Evolutionary conservation across 371 early-diverging fungal genomes (phyloP), one percentile per base, ranked within the genome.

Genomic region (Mortierella sp.): DNA sequence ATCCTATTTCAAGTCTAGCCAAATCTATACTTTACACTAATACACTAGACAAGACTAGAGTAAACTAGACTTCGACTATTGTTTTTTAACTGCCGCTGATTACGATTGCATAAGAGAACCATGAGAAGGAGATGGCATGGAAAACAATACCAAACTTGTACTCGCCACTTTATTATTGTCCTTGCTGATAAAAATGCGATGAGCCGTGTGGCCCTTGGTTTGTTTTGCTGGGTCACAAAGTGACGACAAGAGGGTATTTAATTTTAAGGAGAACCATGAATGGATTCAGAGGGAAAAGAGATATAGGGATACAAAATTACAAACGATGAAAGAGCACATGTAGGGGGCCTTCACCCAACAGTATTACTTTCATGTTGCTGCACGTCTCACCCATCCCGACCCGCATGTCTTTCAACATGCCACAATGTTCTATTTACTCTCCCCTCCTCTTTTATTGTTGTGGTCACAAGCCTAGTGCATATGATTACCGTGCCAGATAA

Each of bases 51-150:
- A 17, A 51, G 17, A 13, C 8, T 22, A 22, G 17, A 22, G 53
- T 40, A 40, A 9, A 45, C 45, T 45, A 45, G 15, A 45, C 9
- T 23, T 29, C 22, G 31, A 23, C 9, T 31, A 40, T 45, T 62
- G 29, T 29, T 32, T 53, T 64, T 64, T 42, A 64, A 64, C 64
- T 55, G 64, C 64, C 64, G 64, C 64, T 40, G 64, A 64, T 64
- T 64, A 64, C 64, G 64, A 64, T 37, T 53, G 62, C 62, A 62
- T 62, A 23, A 62, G 32, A 49, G 49, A 62, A 28, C 12, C 13
- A 17, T 1, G 10, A 47, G 32, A 32, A 13, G 13, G 32, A 62
- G 62, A 43, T 29, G 62, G 53, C 3, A 31, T 34, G 23, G 53
- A 31, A 49, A 5, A 51, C 12, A 42, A 29, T 29, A 31, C 26